Conservation (phyloP, 169 alveolate genomes). For the Plasmodium fragile region DNA sequence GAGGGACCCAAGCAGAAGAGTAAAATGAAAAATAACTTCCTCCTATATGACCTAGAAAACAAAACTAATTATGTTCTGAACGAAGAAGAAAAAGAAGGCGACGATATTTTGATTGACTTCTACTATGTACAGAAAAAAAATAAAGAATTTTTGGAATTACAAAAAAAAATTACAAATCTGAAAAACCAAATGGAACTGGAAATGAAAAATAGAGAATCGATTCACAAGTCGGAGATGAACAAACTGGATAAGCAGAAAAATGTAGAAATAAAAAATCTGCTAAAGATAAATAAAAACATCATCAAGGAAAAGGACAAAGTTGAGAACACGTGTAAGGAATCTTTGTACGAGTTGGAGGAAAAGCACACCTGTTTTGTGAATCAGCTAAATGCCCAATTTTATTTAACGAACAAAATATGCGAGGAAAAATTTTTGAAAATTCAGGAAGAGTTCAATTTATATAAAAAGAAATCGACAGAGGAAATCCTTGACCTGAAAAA, state of each 20-base stretch:
- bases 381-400: slow-evolving; percentile 72
- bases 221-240: slow-evolving; percentile 53
- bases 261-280: slow-evolving; percentile 44
- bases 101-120: slow-evolving; percentile 61
- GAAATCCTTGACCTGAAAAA: slow-evolving; percentile 50
- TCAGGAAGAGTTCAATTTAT: slow-evolving; percentile 54
- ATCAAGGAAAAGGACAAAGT: slow-evolving; percentile 64
- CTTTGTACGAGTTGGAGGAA: slow-evolving; percentile 63
- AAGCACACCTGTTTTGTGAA: slow-evolving; percentile 71
- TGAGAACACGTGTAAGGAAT: slow-evolving; percentile 48
- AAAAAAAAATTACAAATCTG: slow-evolving; percentile 48
- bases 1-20: not conserved
- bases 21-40: slow-evolving; percentile 12
- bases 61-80: slow-evolving; percentile 29
- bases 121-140: slow-evolving; percentile 61
- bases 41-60: slow-evolving; percentile 34
- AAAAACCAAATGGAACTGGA: slow-evolving; percentile 71
- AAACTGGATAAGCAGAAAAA: slow-evolving; percentile 62
- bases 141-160: slow-evolving; percentile 61
- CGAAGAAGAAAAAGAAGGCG: slow-evolving; percentile 68
- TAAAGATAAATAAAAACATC: slow-evolving; percentile 57
- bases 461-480: slow-evolving; percentile 37
- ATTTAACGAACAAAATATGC: slow-evolving; percentile 70
- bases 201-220: slow-evolving; percentile 77
- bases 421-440: slow-evolving; percentile 63